Conservation (phyloP, 2,329 filamentous ascomycete genomes). For the Trichophyton equinum region DNA sequence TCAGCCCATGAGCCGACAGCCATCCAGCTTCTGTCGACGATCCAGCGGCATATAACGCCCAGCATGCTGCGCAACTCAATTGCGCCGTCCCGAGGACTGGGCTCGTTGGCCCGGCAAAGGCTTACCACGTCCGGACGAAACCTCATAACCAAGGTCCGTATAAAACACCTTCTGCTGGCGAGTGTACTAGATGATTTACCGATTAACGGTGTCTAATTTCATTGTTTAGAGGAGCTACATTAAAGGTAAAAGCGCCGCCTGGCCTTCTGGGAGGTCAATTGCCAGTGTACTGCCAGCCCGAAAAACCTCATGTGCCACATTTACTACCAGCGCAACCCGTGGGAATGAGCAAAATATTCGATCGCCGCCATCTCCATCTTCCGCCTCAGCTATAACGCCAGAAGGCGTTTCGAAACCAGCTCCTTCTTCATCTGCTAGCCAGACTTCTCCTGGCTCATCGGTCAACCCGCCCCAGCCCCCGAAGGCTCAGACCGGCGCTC, state of each 20-base stretch:
- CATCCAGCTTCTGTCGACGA: neutral
- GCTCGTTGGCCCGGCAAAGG: constrained; percentile 30
- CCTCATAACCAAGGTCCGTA: constrained; percentile 30
- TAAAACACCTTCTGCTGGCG: neutral
- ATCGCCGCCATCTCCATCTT: constrained; percentile 31
- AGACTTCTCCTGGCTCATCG: constrained; percentile 27
- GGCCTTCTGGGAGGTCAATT: neutral
- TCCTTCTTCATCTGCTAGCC: constrained; percentile 27
- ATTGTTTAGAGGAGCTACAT: constrained; percentile 19
- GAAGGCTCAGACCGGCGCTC: constrained; percentile 22
- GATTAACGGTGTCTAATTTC: neutral
- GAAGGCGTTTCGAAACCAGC: constrained; percentile 38
- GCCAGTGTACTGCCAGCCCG: constrained; percentile 8
- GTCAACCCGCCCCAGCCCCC: constrained; percentile 18
- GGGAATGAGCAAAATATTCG: constrained; percentile 11
- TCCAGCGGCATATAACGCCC: constrained; percentile 24
- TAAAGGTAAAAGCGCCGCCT: constrained; percentile 19
- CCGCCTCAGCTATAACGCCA: constrained; percentile 37
- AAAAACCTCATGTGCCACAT: constrained; percentile 19
- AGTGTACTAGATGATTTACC: neutral
- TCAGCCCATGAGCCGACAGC: neutral
- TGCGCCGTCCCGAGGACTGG: constrained; percentile 34
- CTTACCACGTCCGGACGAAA: constrained; percentile 18
- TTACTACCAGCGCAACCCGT: constrained; percentile 11
- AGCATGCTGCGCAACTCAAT: constrained; percentile 46